A percentile compares a stretch with the other conserved stretches of the same genome.
Evolutionary conservation across 2,329 filamentous ascomycete species (phyloP).

Genomic region (Plenodomus tracheiphilus): DNA sequence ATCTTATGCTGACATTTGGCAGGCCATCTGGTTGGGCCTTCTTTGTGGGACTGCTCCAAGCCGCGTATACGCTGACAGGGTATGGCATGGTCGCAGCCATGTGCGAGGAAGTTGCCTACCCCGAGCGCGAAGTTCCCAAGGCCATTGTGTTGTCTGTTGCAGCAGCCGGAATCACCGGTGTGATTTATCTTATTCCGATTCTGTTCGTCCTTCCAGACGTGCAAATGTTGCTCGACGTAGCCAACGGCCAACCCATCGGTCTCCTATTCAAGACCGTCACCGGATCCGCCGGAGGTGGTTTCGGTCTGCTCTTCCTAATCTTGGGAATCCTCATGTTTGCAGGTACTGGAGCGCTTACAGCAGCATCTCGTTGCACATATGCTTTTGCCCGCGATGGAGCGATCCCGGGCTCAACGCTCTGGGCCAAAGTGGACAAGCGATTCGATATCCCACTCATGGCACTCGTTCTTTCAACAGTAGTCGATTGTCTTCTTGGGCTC

Average conservation of each 20-base stretch:
- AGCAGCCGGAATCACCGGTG: constrained; percentile 66
- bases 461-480: constrained; percentile 66
- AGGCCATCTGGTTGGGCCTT: constrained; percentile 71
- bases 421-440: constrained; percentile 65
- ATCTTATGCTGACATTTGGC: background rate
- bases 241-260: constrained; percentile 76
- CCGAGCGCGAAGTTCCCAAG: constrained; percentile 69
- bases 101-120: constrained; percentile 73
- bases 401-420: constrained; percentile 69
- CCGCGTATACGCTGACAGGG: constrained; percentile 63
- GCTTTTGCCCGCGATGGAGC: constrained; percentile 76
- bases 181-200: constrained; percentile 72
- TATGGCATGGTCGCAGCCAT: constrained; percentile 74
- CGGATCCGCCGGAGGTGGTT: constrained; percentile 71
- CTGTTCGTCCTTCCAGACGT: constrained; percentile 76
- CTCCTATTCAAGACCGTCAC: constrained; percentile 76
- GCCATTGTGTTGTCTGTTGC: constrained; percentile 72
- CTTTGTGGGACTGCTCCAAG: constrained; percentile 71
- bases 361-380: constrained; percentile 73
- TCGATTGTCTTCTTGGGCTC: constrained; percentile 72
- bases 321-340: constrained; percentile 78
- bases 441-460: constrained; percentile 73
- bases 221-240: constrained; percentile 63
- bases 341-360: constrained; percentile 73
- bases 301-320: constrained; percentile 74